phyloP scores from a whole-genome alignment of 2,329 filamentous ascomycete genomes.

The Helotiales sp. region DNA sequence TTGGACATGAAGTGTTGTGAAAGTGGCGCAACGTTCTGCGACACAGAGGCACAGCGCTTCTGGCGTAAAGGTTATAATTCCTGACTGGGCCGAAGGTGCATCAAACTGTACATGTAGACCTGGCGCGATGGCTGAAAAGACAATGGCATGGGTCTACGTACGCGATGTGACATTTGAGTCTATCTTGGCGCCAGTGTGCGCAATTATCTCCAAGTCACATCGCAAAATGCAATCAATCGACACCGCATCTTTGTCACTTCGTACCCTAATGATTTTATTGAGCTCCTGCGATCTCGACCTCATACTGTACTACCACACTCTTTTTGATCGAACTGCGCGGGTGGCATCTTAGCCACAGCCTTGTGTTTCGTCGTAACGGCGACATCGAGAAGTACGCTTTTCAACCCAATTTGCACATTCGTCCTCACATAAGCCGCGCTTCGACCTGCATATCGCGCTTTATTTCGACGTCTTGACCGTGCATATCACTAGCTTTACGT shows the following conservation, averaged over 20 bases:
- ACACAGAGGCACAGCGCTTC: not conserved
- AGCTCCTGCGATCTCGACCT: not conserved
- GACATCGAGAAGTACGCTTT: not conserved
- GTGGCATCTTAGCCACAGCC: not conserved
- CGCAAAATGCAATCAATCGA: not conserved
- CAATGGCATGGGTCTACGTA: not conserved
- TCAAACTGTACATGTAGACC: not conserved
- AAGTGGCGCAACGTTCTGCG: slow-evolving; percentile 1
- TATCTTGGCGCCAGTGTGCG: not conserved
- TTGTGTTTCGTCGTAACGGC: not conserved
- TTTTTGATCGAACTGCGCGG: not conserved
- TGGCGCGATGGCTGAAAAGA: not conserved
- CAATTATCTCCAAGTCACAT: not conserved
- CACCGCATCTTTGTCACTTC: not conserved
- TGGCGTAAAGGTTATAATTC: not conserved
- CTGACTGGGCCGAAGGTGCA: not conserved
- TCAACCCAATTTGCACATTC: not conserved
- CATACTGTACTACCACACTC: not conserved
- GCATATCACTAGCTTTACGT: not conserved
- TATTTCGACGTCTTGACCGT: not conserved
- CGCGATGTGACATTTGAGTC: not conserved
- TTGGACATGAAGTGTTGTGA: not conserved
- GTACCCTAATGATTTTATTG: not conserved
- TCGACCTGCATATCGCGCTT: slow-evolving; percentile 1
- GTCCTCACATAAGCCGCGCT: slow-evolving; percentile 4